Evolutionary conservation across 495 filamentous ascomycete species (phyloP).

Genomic region (Hypoxylon intermedium): DNA sequence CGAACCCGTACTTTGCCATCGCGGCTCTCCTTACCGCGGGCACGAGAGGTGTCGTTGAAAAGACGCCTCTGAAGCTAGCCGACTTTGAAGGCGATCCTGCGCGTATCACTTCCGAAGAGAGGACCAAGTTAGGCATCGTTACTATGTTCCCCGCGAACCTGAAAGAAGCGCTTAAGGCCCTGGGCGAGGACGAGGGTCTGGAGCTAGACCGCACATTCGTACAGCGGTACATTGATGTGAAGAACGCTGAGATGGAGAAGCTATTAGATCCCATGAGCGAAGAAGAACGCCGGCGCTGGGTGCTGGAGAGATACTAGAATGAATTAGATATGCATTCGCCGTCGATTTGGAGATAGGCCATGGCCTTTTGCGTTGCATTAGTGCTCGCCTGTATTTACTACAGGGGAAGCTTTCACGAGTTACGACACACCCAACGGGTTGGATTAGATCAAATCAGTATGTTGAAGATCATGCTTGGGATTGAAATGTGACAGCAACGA

Average conservation of each 20-base stretch:
- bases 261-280: conserved; percentile 53
- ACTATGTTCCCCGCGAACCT: conserved; percentile 61
- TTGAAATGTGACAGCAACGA: too few relatives aligned
- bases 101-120: conserved; percentile 55
- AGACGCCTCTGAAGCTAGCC: conserved; percentile 55
- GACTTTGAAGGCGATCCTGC: conserved; percentile 68
- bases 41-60: conserved; percentile 60
- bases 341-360: too few relatives aligned
- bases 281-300: conserved; percentile 60
- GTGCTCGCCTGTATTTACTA: too few relatives aligned
- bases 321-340: not conserved
- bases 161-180: conserved; percentile 57
- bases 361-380: too few relatives aligned
- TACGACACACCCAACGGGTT: too few relatives aligned
- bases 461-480: too few relatives aligned
- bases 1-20: conserved; percentile 74
- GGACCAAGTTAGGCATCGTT: conserved; percentile 60
- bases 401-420: too few relatives aligned
- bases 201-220: conserved; percentile 62
- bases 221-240: conserved; percentile 65
- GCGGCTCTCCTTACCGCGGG: conserved; percentile 73
- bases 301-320: conserved; percentile 65
- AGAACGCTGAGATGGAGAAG: conserved; percentile 59
- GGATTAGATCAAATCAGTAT: too few relatives aligned
- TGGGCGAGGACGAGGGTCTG: conserved; percentile 56